Evolutionary conservation across 371 early-diverging fungal genomes (phyloP), one percentile per base, ranked within the genome.

Genomic region (Mortierella sp.): DNA sequence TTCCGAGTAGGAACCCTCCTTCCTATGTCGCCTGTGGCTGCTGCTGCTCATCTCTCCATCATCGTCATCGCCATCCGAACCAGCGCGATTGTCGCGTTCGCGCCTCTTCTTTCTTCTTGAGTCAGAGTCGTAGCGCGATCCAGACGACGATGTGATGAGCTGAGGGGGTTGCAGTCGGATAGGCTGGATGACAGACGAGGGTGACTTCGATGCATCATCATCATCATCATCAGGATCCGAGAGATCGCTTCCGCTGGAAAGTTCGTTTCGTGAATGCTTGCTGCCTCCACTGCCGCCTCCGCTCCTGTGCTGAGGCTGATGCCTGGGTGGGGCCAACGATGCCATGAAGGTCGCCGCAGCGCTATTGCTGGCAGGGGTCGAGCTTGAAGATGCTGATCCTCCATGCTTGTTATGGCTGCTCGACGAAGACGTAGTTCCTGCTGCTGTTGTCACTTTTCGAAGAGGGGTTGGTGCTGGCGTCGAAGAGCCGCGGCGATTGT

Each of bases 111-210:
- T 77, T 71, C 70, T 71, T n/a, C 64, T 55, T 48, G 78, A 73
- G 37, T 83, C 80, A 40, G 77, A 80, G 43, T 84, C 80, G 40
- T 80, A 69, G 54, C 80, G 81, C 11, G 73, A 31, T 37, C 64
- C 59, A 8, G 67, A 53, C n/a, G n/a, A 51, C 31, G 83, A 51
- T 14, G 77, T 73, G 26, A 80, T 69, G 44, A 80, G 54, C 55
- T 85, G 81, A 43, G 86, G 86, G 0, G 86, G 81, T 59, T 78
- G 75, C 37, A 85, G 72, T 43, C 86, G 86, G 70, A 86, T 86
- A 11, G 86, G 73, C n/a, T 70, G 57, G 5, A 69, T 67, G 10
- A 48, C 69, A 0, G 71, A 61, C 9, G 76, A 16, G 24, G 77
- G 43, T 19, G 71, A 46, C 16, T 48, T 40, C 14, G 73, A 34